Percentiles rank a stretch among this genome's conserved stretches.
phyloP scores from a whole-genome alignment of 345 rosid genomes.

The Citrus sinensis region DNA sequence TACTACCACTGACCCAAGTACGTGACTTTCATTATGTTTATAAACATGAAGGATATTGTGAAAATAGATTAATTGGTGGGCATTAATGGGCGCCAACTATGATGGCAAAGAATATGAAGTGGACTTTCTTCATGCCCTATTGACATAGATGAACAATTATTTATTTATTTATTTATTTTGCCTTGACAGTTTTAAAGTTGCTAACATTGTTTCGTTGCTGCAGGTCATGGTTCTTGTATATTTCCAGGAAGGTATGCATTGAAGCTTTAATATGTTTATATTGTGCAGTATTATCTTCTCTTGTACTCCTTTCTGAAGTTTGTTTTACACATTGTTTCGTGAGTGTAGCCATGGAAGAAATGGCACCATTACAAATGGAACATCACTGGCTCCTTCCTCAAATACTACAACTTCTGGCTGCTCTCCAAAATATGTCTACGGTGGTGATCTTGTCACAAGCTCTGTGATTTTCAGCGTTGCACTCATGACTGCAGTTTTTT shows the following conservation, averaged over 20 bases:
- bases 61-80: conserved; percentile 1
- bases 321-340: conserved; percentile 4
- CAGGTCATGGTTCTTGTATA: conserved; percentile 80
- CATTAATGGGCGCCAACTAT: not conserved
- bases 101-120: not conserved
- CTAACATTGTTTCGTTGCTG: conserved; percentile 18
- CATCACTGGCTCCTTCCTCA: conserved; percentile 75
- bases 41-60: not conserved
- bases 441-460: conserved; percentile 36
- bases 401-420: conserved; percentile 65
- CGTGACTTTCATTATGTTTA: conserved; percentile 12
- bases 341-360: conserved; percentile 63
- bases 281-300: not conserved
- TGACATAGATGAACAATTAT: not conserved
- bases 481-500: conserved; percentile 36
- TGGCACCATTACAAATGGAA: conserved; percentile 53
- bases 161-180: not conserved
- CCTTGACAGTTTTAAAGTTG: not conserved
- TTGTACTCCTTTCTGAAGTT: not conserved
- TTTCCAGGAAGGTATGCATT: conserved; percentile 74
- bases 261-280: conserved; percentile 5
- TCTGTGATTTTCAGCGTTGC: conserved; percentile 42
- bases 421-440: conserved; percentile 21
- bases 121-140: not conserved
- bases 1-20: conserved; percentile 94